Evolutionary conservation across 2,329 filamentous ascomycete genomes (phyloP).

Genomic region (Ceratocystis huliohia): DNA sequence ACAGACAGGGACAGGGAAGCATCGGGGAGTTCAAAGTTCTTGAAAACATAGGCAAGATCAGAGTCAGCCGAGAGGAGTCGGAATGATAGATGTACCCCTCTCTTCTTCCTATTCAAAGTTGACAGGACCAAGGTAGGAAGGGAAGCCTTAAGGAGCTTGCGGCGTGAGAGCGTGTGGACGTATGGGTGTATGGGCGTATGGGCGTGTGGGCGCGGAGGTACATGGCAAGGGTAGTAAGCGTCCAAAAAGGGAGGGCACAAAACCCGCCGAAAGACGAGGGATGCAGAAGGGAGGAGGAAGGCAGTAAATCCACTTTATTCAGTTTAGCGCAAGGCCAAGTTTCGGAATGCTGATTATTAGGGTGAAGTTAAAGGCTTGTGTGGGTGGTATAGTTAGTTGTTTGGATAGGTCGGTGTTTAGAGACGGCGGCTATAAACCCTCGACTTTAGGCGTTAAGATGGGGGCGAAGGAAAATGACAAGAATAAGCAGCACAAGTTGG

Average conservation of each 20-base stretch:
- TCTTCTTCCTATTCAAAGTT: not conserved
- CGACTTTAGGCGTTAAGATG: not conserved
- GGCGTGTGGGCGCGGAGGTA: too few relatives aligned
- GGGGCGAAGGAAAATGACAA: not conserved
- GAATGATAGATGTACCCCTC: not conserved
- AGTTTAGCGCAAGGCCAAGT: too few relatives aligned
- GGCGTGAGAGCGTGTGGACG: not conserved
- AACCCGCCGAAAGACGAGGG: not conserved
- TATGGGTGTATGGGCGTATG: too few relatives aligned
- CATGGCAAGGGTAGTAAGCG: not conserved
- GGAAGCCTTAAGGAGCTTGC: not conserved
- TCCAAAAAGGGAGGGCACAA: not conserved
- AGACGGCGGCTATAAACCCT: not conserved
- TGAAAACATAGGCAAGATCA: not conserved
- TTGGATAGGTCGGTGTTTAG: not conserved
- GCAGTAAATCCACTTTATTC: too few relatives aligned
- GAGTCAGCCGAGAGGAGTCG: not conserved
- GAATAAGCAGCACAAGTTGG: not conserved
- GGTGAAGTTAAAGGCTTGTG: not conserved
- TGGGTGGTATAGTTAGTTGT: not conserved
- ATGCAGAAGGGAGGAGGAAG: not conserved
- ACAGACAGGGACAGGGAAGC: slow-evolving; percentile 21
- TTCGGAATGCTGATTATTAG: too few relatives aligned
- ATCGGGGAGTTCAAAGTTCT: not conserved
- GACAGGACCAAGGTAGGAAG: not conserved